phyloP scores from a whole-genome alignment of 1,139 yeast genomes.

The Candida smagusa region DNA sequence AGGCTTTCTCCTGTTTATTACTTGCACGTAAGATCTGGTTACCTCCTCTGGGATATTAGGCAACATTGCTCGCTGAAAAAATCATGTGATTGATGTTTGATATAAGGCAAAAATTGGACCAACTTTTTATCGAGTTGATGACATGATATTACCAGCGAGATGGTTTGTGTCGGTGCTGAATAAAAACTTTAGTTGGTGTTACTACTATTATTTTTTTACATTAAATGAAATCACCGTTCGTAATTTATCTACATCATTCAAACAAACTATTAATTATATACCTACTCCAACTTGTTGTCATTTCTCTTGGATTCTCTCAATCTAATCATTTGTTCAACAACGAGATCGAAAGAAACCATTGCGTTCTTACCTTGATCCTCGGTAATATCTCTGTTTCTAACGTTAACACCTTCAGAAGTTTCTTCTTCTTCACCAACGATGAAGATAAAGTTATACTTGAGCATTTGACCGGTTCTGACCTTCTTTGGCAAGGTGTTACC shows the following conservation, averaged over 20 bases:
- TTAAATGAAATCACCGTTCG: not conserved
- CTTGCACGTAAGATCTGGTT: conserved; percentile 26
- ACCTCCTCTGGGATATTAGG: not conserved
- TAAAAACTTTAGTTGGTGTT: not conserved
- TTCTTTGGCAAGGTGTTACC: conserved; percentile 96
- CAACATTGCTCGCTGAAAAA: not conserved
- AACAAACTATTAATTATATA: not conserved
- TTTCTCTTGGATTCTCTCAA: conserved; percentile 67
- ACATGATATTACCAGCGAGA: too few relatives aligned
- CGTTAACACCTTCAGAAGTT: conserved; percentile 72
- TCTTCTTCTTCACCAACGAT: conserved; percentile 96
- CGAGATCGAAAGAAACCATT: conserved; percentile 66
- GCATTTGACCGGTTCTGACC: conserved; percentile 91
- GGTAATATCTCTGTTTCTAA: conserved; percentile 87
- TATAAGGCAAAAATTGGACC: not conserved
- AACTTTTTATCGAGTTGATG: not conserved
- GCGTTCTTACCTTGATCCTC: conserved; percentile 87
- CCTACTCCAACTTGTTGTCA: conserved; percentile 51
- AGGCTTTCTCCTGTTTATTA: conserved; percentile 34
- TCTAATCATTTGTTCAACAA: conserved; percentile 60
- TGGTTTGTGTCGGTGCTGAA: too few relatives aligned
- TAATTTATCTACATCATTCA: not conserved
- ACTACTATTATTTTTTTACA: not conserved
- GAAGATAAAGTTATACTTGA: conserved; percentile 89
- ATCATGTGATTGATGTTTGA: not conserved